Evolutionary conservation across 768 basidiomycete genomes (phyloP).

Genomic region (Daedaleopsis sinensis): DNA sequence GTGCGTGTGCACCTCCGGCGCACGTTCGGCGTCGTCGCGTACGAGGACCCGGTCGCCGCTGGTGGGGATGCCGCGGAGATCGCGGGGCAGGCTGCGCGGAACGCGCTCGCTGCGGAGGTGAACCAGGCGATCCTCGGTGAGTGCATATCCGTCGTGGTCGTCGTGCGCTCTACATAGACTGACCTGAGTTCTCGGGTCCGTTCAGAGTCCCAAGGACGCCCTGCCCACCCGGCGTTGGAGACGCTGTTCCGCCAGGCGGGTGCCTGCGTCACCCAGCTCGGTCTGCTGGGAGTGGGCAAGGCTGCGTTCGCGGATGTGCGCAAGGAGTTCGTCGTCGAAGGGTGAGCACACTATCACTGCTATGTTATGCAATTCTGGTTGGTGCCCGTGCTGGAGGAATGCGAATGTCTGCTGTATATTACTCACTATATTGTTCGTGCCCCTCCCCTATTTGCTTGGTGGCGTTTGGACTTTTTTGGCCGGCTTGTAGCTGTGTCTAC

Average conservation of each 20-base stretch:
- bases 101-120: slow-evolving; percentile 70
- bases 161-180: background rate
- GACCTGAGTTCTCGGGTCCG: background rate
- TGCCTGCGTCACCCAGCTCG: slow-evolving; percentile 71
- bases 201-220: slow-evolving; percentile 78
- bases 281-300: slow-evolving; percentile 67
- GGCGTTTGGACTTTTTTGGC: background rate
- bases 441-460: background rate
- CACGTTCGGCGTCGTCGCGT: slow-evolving; percentile 81
- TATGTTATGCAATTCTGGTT: background rate
- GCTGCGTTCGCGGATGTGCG: slow-evolving; percentile 84
- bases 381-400: slow-evolving; percentile 1
- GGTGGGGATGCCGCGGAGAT: slow-evolving; percentile 68
- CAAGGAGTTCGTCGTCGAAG: slow-evolving; percentile 71
- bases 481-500: background rate
- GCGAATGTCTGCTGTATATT: slow-evolving; percentile 1
- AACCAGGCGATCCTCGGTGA: slow-evolving; percentile 83
- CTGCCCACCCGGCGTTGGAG: slow-evolving; percentile 72
- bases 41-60: slow-evolving; percentile 69
- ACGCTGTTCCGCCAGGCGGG: slow-evolving; percentile 76
- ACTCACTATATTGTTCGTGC: background rate
- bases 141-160: background rate
- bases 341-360: slow-evolving; percentile 1
- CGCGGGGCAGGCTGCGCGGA: slow-evolving; percentile 67
- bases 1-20: slow-evolving; percentile 69